Evolutionary conservation across 805 yeast genomes (phyloP).

Genomic region (Pichia membranifaciens): DNA sequence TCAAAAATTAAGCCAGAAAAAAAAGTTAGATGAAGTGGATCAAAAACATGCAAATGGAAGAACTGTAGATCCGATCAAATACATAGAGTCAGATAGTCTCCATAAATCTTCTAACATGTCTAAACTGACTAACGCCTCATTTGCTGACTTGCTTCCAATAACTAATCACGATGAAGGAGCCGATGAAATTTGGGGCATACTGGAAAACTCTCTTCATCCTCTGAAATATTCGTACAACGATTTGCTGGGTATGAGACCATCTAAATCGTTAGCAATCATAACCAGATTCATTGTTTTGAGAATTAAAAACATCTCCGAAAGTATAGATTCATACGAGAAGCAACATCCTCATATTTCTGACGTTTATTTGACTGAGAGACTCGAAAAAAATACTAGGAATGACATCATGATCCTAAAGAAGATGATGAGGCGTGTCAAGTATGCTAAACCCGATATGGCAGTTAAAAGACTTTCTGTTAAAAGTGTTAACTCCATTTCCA

Average conservation of each 20-base stretch:
- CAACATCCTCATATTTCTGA: background rate
- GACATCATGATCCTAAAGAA: slow-evolving; percentile 4
- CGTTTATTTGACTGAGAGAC: background rate
- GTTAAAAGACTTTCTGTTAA: background rate
- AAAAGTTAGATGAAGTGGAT: background rate
- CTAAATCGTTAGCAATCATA: slow-evolving; percentile 6
- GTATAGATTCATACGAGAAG: background rate
- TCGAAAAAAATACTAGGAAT: slow-evolving; percentile 1
- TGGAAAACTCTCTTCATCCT: background rate
- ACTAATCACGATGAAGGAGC: background rate
- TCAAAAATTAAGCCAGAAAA: slow-evolving; percentile 6
- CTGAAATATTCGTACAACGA: slow-evolving; percentile 2
- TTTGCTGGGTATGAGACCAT: slow-evolving; percentile 7
- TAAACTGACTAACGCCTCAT: background rate
- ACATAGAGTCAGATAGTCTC: background rate
- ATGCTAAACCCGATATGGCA: slow-evolving; percentile 2
- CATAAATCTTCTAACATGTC: background rate
- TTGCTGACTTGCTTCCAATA: background rate
- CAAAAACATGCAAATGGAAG: background rate
- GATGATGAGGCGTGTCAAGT: slow-evolving; percentile 5
- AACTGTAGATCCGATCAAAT: too few species aligned
- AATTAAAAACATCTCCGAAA: slow-evolving; percentile 6
- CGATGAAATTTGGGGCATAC: background rate
- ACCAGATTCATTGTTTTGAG: slow-evolving; percentile 1
- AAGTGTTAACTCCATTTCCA: background rate